Evolutionary conservation across 176 grass and related monocot genomes (phyloP).

Genomic region (Metroxylon sagu): DNA sequence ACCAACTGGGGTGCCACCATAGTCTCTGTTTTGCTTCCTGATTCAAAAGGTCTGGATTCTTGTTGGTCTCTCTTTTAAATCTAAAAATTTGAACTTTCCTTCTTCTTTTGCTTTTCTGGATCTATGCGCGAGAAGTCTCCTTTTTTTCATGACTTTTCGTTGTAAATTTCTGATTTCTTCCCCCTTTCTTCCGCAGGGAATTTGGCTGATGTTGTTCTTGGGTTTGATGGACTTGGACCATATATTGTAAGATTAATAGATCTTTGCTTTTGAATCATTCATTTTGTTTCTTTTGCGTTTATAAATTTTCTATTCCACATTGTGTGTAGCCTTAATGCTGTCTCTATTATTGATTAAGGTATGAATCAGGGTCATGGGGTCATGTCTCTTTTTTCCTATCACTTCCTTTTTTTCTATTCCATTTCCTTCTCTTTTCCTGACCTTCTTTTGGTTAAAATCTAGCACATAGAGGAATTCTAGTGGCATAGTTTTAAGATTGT

Average conservation of each 20-base stretch:
- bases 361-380: too few species aligned
- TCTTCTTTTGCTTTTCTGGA: background rate
- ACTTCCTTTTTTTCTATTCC: too few species aligned
- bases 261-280: background rate
- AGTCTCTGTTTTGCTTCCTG: slow-evolving; percentile 64
- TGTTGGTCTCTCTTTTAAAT: too few species aligned
- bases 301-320: background rate
- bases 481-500: too few species aligned
- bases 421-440: too few species aligned
- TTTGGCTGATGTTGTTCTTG: slow-evolving; percentile 58
- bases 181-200: slow-evolving; percentile 32
- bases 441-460: too few species aligned
- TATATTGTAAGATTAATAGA: slow-evolving; percentile 58
- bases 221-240: slow-evolving; percentile 66
- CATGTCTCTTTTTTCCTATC: too few species aligned
- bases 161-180: background rate
- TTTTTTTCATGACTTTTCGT: background rate
- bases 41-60: slow-evolving; percentile 54
- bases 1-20: slow-evolving; percentile 82
- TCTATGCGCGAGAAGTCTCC: too few species aligned
- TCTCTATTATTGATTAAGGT: too few species aligned
- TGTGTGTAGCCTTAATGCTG: too few species aligned
- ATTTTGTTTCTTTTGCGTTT: background rate
- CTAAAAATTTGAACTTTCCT: too few species aligned
- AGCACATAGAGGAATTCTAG: too few species aligned